Evolutionary conservation across 257 asterid genomes (phyloP).

Genomic region (Capsicum pubescens): DNA sequence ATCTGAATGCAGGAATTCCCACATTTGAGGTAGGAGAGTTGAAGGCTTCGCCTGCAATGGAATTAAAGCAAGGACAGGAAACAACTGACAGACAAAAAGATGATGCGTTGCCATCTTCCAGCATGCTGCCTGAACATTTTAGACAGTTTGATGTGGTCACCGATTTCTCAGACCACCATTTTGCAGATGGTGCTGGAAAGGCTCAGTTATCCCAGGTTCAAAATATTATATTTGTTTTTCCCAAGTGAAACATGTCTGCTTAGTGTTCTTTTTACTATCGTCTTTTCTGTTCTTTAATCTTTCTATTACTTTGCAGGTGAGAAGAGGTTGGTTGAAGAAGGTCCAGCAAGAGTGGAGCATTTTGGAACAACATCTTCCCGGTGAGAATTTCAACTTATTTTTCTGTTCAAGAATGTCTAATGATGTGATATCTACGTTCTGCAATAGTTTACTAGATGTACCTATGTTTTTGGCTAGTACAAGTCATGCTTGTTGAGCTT

Average conservation of each 20-base stretch:
- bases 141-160: slow-evolving; percentile 80
- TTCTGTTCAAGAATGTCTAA: not conserved
- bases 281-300: not conserved
- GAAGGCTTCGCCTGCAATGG: slow-evolving; percentile 40
- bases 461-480: not conserved
- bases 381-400: slow-evolving; percentile 54
- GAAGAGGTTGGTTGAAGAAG: slow-evolving; percentile 77
- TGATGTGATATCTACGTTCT: slow-evolving; percentile 20
- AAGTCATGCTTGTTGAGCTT: not conserved
- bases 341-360: slow-evolving; percentile 92
- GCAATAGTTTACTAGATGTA: not conserved
- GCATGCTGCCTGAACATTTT: slow-evolving; percentile 48
- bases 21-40: slow-evolving; percentile 33
- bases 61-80: slow-evolving; percentile 37
- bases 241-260: not conserved
- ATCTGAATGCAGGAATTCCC: slow-evolving; percentile 38
- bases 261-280: not conserved
- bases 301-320: slow-evolving; percentile 53
- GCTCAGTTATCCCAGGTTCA: slow-evolving; percentile 65
- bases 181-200: slow-evolving; percentile 56
- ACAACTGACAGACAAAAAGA: slow-evolving; percentile 41
- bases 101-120: slow-evolving; percentile 40
- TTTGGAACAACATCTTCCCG: slow-evolving; percentile 84
- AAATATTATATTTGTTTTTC: not conserved
- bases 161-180: slow-evolving; percentile 88